Evolutionary conservation across 129 eudicot species (phyloP), one percentile per base, ranked within the genome.

Genomic region (Ambrosia trifida): DNA sequence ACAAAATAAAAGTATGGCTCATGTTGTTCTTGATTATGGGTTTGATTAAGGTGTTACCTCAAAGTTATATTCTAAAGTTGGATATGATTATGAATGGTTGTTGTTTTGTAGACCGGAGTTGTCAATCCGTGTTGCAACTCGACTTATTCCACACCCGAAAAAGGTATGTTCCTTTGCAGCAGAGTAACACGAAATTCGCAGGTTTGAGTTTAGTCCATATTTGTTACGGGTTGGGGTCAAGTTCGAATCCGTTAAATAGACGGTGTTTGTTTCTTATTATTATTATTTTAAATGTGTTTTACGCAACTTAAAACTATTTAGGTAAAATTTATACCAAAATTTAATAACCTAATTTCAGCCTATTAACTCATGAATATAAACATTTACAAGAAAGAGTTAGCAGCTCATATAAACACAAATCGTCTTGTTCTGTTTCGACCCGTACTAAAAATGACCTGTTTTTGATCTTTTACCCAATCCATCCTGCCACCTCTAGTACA

Each of bases 101-200:
- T 53, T 80, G 62, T 63, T 32, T 71, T 68, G 31, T 66, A 85
- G 91, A 72, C 78, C 85, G 33, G 89, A 88, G 74, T 78, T 89
- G 74, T 81, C 85, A 50, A 79, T 91, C 28, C 79, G 70, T 30
- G 88, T 88, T 77, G 97, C 90, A 82, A 84, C 93, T 73, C 88
- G 82, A 78, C 80, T 84, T 13, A 84, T 88, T 73, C 97, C 97
- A 30, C 97, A 91, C 69, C 97, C 97, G 11, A 87, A 86, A 47
- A 91, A 91, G 93, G 97, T 91, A 88, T 5, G 38, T 61, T 41
- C 35, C 35, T 51, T 47, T 33, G 28, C 0, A 24, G 28, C 28
- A 24, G n/a, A 24, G 28, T 24, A 24, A 24, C 28, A 24, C 28
- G 28, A 24, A 24, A 24, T 24, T 24, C 28, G 28, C 28, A 24